These are phyloP conservation scores for Myxozyma udenii DNA, from an alignment of 805 yeast species.

Conservation along the genomic window DNA sequence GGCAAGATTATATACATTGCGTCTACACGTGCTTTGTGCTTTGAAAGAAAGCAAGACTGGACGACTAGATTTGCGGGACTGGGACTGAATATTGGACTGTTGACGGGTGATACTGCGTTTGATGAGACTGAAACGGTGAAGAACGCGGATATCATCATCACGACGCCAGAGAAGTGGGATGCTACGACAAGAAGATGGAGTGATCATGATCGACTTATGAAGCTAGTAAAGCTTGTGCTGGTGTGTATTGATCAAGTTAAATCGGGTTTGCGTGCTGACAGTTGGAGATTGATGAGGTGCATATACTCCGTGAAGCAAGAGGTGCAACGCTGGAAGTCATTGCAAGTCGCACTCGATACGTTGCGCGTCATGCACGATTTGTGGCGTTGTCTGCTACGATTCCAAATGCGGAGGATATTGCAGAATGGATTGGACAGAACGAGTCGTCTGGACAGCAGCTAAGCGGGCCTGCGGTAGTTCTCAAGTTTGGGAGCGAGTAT, in stretches of 20 bases:
- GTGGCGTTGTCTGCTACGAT: conserved; percentile 54
- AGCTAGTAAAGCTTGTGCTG: conserved; percentile 46
- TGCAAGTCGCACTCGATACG: conserved; percentile 47
- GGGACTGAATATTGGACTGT: conserved; percentile 47
- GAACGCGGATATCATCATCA: conserved; percentile 51
- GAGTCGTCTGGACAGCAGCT: not conserved
- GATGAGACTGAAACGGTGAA: conserved; percentile 47
- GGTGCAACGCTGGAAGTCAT: conserved; percentile 52
- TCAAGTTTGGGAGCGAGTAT: conserved; percentile 48
- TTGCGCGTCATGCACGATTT: conserved; percentile 42
- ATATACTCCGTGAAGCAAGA: conserved; percentile 45
- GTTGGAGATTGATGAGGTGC: conserved; percentile 55
- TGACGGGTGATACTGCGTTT: conserved; percentile 55
- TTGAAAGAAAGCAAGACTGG: conserved; percentile 52
- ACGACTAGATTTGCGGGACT: conserved; percentile 40
- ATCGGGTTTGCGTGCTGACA: conserved; percentile 59
- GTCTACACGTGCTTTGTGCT: conserved; percentile 58
- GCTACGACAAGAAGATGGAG: conserved; percentile 52
- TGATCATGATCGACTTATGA: conserved; percentile 42
- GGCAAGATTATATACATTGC: conserved; percentile 49
- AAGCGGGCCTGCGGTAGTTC: conserved; percentile 39
- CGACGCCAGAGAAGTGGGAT: conserved; percentile 67
- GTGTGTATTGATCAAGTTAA: conserved; percentile 58
- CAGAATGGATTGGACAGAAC: conserved; percentile 44
- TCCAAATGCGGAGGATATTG: conserved; percentile 50